These are phyloP conservation scores for Lablab purpureus DNA, from an alignment of 306 rosid species.

Conservation along the genomic window DNA sequence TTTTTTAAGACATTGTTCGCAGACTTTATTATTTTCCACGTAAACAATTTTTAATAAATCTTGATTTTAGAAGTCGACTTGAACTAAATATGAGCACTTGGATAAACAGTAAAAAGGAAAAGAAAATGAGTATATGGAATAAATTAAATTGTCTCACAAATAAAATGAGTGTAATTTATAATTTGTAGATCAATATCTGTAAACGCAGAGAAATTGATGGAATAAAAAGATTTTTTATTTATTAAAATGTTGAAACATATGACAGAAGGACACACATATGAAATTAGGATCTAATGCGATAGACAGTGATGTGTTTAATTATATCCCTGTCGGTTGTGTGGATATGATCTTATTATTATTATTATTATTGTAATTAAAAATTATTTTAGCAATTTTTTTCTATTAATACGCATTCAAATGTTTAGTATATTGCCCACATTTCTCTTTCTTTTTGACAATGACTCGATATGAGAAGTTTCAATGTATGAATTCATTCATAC, in stretches of 20 bases:
- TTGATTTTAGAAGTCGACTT: too few species aligned
- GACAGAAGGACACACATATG: constrained; percentile 1
- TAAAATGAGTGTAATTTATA: too few species aligned
- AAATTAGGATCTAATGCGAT: background rate
- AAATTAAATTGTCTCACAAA: too few species aligned
- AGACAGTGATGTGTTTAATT: constrained; percentile 11
- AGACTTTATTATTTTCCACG: too few species aligned
- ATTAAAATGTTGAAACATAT: constrained; percentile 31
- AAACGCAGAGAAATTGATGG: background rate
- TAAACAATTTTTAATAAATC: too few species aligned
- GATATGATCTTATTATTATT: background rate
- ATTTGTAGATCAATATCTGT: too few species aligned
- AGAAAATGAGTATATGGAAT: too few species aligned
- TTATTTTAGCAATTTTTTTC: background rate
- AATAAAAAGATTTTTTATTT: too few species aligned
- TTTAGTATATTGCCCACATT: background rate
- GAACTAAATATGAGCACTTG: background rate
- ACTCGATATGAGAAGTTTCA: background rate
- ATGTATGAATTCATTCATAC: background rate
- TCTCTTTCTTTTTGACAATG: background rate
- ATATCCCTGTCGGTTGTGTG: constrained; percentile 25
- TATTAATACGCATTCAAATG: background rate
- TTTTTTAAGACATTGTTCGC: too few species aligned
- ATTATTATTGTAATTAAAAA: too few species aligned
- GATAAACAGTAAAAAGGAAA: too few species aligned